Conservation (phyloP, 139 green algal species). For the Edaphochlamys debaryana region DNA sequence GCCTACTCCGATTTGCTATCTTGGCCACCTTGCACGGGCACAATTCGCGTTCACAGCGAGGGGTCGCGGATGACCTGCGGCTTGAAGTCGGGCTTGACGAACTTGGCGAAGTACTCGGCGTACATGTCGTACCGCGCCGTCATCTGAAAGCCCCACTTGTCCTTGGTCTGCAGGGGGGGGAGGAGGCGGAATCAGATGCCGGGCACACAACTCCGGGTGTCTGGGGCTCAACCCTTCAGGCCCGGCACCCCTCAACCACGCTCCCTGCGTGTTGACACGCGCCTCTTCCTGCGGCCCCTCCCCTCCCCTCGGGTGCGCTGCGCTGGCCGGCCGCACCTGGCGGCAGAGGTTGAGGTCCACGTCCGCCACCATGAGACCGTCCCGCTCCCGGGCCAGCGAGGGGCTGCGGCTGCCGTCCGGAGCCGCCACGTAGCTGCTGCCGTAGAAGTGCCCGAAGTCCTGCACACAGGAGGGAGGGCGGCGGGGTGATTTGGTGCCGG, state of each 20-base stretch:
- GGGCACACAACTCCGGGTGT: too few relatives aligned
- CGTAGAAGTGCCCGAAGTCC: conserved; percentile 95
- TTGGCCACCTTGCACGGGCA: too few relatives aligned
- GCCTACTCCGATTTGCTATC: too few relatives aligned
- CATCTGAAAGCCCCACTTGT: conserved; percentile 96
- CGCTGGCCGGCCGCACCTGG: too few relatives aligned
- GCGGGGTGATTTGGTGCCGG: too few relatives aligned
- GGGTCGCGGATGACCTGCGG: conserved; percentile 86
- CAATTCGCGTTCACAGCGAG: conserved; percentile 26
- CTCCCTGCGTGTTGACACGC: too few relatives aligned
- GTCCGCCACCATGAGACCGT: conserved; percentile 92
- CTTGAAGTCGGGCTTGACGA: conserved; percentile 76
- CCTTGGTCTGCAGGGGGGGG: conserved; percentile 75
- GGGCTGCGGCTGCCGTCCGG: conserved; percentile 90
- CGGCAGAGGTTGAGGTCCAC: conserved; percentile 94
- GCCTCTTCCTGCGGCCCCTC: too few relatives aligned
- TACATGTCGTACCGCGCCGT: conserved; percentile 95
- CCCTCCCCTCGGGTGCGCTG: too few relatives aligned
- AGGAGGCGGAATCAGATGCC: too few relatives aligned
- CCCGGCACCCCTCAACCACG: too few relatives aligned
- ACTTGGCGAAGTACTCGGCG: conserved; percentile 79
- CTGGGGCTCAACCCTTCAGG: too few relatives aligned
- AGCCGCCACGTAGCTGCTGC: conserved; percentile 91
- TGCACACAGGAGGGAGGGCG: conserved; percentile 21
- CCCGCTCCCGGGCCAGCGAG: conserved; percentile 72